Evolutionary conservation across 1,139 yeast genomes (phyloP), one percentile per base, ranked within the genome.

Genomic region (Meyerozyma athensensis): DNA sequence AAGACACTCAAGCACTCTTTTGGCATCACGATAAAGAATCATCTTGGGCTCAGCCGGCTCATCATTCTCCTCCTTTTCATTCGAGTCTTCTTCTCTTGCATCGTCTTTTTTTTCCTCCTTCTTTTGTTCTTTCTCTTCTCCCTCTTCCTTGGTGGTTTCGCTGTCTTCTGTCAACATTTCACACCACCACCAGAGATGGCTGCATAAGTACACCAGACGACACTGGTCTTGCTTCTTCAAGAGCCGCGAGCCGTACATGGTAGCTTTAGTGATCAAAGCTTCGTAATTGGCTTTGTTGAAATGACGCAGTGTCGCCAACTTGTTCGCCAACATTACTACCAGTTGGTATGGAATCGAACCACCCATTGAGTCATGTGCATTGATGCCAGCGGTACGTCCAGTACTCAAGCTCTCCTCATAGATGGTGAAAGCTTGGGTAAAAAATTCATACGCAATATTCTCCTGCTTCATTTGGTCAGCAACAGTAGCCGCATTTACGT

Each of bases 181-280:
- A 16, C 82, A 74, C 58, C 94, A 85, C 95, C 96, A 89, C 96
- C 97, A 92, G 37, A 92, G 65, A 59, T 92, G 97, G 3, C 96
- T 82, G 38, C 96, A 90, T 38, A 79, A 63, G 53, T 85, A 86
- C 5, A 92, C 95, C 0, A 96, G 81, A 17, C 97, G 77, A 56
- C 97, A 90, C 59, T 90, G 98, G 53, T 90, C 97, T 23, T 92
- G 92, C 56, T 90, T 92, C 56, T 86, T 87, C 54, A 92, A 72
- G 40, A 92, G 69, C 56, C 86, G 86, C 7, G 96, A 86, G 2
- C 96, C 96, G 54, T 89, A 86, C 35, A 90, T 63, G 1, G 97
- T 87, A 40, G 92, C 74, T 54, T 90, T 84, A 17, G 95, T 85
- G 35, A 89, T 87, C 47, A 92, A 67, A 7, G 79, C 75, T 49